Conservation (phyloP, 352 stramenopile species). For the Globisporangium recalcitrans region DNA sequence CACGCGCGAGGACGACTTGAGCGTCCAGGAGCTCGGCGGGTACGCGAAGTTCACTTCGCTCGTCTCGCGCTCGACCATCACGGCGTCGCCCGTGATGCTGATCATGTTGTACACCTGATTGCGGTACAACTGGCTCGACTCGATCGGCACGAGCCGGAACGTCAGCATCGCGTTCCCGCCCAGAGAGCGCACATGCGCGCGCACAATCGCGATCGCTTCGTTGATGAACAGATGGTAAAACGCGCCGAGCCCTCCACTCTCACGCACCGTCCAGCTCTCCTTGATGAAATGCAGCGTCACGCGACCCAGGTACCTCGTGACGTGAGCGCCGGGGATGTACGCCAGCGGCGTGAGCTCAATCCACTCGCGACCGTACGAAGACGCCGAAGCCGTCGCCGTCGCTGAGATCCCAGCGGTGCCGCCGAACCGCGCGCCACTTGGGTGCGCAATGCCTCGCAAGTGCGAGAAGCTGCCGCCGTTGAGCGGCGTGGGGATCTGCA, state of each 20-base stretch:
- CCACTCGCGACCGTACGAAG: constrained; percentile 59
- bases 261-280: constrained; percentile 85
- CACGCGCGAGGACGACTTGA: constrained; percentile 23
- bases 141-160: constrained; percentile 82
- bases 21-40: constrained; percentile 24
- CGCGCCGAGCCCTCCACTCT: constrained; percentile 75
- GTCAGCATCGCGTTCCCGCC: constrained; percentile 85
- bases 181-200: constrained; percentile 75
- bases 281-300: constrained; percentile 90
- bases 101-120: constrained; percentile 93
- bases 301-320: constrained; percentile 73
- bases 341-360: constrained; percentile 81
- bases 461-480: constrained; percentile 36
- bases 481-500: constrained; percentile 43
- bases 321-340: constrained; percentile 68
- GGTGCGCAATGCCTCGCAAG: constrained; percentile 19
- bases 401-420: constrained; percentile 3
- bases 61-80: constrained; percentile 67
- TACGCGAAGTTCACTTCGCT: constrained; percentile 29
- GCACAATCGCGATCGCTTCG: constrained; percentile 83
- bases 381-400: constrained; percentile 7
- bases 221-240: constrained; percentile 88
- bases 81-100: constrained; percentile 82
- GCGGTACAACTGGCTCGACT: constrained; percentile 83
- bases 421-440: constrained; percentile 15